Conservation (phyloP, 2,329 filamentous ascomycete species). For the Penicillium sp. region DNA sequence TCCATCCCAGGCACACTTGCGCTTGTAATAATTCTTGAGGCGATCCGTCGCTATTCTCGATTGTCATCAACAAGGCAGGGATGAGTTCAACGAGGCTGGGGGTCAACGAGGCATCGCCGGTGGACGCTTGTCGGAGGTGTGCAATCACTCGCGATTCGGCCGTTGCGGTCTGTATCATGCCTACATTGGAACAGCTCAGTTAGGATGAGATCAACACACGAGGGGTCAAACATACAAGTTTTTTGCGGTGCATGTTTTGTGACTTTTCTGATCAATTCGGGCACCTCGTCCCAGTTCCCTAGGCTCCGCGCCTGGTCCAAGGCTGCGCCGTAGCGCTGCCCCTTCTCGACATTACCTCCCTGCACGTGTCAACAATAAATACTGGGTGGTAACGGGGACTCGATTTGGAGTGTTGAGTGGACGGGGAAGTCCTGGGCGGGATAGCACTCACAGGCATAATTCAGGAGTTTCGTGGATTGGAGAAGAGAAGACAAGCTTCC, state of each 20-base stretch:
- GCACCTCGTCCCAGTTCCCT: conserved; percentile 81
- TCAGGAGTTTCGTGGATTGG: conserved; percentile 16
- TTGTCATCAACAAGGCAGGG: conserved; percentile 48
- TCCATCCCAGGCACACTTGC: conserved; percentile 78
- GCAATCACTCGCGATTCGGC: conserved; percentile 67
- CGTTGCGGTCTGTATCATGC: conserved; percentile 69
- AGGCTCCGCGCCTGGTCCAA: conserved; percentile 87
- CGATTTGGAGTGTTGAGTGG: conserved; percentile 6
- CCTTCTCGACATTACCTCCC: conserved; percentile 68
- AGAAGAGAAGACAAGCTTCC: conserved; percentile 16
- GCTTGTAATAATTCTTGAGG: conserved; percentile 71
- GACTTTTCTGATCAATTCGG: conserved; percentile 88
- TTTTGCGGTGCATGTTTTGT: conserved; percentile 88
- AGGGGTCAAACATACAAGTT: conserved; percentile 63
- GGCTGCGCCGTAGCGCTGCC: conserved; percentile 74
- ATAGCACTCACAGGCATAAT: conserved; percentile 25
- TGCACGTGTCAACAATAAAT: conserved; percentile 30
- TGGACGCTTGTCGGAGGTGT: conserved; percentile 44
- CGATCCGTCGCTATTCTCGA: conserved; percentile 59
- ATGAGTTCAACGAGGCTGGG: conserved; percentile 47
- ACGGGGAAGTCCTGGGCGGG: neutral
- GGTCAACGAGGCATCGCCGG: conserved; percentile 37
- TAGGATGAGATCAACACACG: conserved; percentile 16
- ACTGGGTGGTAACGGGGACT: conserved; percentile 12
- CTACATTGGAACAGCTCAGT: conserved; percentile 46